These are phyloP conservation scores for Daedalea quercina DNA, from an alignment of 768 basidiomycete species.

Conservation along the genomic window DNA sequence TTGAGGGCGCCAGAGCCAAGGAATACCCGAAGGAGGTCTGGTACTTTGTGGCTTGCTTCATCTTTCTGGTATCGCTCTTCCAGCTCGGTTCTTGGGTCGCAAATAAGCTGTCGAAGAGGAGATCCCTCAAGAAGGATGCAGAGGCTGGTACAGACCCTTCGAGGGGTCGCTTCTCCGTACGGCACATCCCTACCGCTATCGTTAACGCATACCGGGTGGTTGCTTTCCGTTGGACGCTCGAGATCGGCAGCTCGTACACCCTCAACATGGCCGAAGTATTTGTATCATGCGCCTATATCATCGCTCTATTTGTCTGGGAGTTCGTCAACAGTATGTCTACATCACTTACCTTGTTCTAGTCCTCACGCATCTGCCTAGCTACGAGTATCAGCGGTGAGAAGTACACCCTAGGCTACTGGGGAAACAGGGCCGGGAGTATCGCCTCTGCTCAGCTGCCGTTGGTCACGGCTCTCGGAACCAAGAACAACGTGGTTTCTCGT, in stretches of 20 bases:
- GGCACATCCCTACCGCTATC: constrained; percentile 18
- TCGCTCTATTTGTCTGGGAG: constrained; percentile 22
- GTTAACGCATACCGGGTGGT: constrained; percentile 24
- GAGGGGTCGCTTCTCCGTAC: constrained; percentile 9
- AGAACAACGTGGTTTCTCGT: constrained; percentile 49
- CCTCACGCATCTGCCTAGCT: constrained; percentile 10
- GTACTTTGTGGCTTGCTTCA: constrained; percentile 36
- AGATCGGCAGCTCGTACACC: constrained; percentile 24
- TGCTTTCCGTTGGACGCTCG: constrained; percentile 25
- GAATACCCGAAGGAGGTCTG: constrained; percentile 36
- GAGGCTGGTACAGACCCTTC: constrained; percentile 2
- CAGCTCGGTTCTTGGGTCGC: constrained; percentile 23
- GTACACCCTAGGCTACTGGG: constrained; percentile 18
- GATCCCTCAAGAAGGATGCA: neutral
- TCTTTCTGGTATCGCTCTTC: constrained; percentile 31
- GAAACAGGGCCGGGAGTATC: constrained; percentile 35
- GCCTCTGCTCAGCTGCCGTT: constrained; percentile 46
- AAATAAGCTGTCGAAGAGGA: neutral
- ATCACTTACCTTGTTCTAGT: neutral
- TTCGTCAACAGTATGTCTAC: constrained; percentile 20
- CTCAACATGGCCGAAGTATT: constrained; percentile 32
- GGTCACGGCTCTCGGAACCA: constrained; percentile 50
- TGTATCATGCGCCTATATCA: constrained; percentile 28
- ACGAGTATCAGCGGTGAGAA: constrained; percentile 17
- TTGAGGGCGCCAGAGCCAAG: neutral